Percentiles rank a stretch among this genome's conserved stretches.
These are phyloP conservation scores for Neoarthrinium moseri DNA, from an alignment of 2,329 filamentous ascomycete genomes.

Conservation along the genomic window DNA sequence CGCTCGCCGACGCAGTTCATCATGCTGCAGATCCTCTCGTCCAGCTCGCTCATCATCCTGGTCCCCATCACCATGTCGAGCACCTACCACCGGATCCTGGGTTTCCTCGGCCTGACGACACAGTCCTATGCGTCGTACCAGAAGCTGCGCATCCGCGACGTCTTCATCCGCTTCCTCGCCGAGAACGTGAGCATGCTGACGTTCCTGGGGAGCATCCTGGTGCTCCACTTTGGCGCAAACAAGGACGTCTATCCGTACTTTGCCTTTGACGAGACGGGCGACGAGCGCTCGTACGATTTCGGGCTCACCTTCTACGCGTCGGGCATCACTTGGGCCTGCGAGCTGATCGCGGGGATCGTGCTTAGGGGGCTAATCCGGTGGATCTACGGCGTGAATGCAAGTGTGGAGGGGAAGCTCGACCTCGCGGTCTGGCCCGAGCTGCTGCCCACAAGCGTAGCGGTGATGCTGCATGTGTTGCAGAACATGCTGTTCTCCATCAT, in stretches of 20 bases:
- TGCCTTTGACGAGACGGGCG: constrained; percentile 53
- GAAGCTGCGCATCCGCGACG: constrained; percentile 64
- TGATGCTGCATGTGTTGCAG: constrained; percentile 67
- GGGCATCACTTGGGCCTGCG: constrained; percentile 65
- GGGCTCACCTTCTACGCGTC: constrained; percentile 62
- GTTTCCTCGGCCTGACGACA: constrained; percentile 52
- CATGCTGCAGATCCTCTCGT: constrained; percentile 63
- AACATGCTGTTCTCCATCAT: constrained; percentile 73
- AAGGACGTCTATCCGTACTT: constrained; percentile 70
- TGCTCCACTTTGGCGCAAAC: constrained; percentile 66
- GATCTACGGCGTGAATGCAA: constrained; percentile 61
- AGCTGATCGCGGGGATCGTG: constrained; percentile 60
- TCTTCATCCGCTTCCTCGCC: constrained; percentile 66
- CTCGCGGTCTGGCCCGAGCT: constrained; percentile 66
- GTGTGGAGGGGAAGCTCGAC: constrained; percentile 63
- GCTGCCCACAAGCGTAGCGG: constrained; percentile 63
- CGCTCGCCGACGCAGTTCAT: constrained; percentile 66
- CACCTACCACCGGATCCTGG: constrained; percentile 54
- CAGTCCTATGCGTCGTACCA: constrained; percentile 64
- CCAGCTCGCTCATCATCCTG: constrained; percentile 60
- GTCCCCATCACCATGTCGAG: constrained; percentile 64
- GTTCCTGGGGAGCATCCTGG: constrained; percentile 64
- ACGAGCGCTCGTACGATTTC: constrained; percentile 55
- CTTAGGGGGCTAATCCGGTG: constrained; percentile 57
- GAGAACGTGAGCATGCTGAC: constrained; percentile 69